Evolutionary conservation across 768 basidiomycete genomes (phyloP).

Genomic region (Kwoniella heveanensis): DNA sequence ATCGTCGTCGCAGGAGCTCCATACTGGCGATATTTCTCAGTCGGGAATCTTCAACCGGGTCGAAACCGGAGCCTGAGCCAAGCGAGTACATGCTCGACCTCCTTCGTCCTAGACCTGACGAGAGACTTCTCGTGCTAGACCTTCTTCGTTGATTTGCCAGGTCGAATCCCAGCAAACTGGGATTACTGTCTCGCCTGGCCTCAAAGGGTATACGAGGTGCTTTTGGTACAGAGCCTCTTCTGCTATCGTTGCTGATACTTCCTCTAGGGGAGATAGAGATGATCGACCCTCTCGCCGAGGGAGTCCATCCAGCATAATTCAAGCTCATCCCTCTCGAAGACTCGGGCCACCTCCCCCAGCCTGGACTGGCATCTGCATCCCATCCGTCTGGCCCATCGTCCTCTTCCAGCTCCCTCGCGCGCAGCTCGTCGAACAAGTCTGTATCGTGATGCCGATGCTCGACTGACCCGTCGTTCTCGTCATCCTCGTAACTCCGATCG

Average conservation of each 20-base stretch:
- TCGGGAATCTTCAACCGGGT: conserved; percentile 40
- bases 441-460: conserved; percentile 33
- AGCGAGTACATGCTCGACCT: conserved; percentile 29
- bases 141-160: conserved; percentile 25
- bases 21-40: conserved; percentile 41
- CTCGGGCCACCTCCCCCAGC: conserved; percentile 36
- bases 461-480: conserved; percentile 13
- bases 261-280: conserved; percentile 48
- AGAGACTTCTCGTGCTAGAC: conserved; percentile 22
- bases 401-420: conserved; percentile 14
- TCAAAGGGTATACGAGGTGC: conserved; percentile 10
- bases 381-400: conserved; percentile 6
- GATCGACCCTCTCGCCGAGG: conserved; percentile 38
- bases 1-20: conserved; percentile 36
- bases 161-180: conserved; percentile 43
- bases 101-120: conserved; percentile 17
- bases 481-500: conserved; percentile 17
- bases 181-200: conserved; percentile 33
- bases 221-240: conserved; percentile 15
- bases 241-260: conserved; percentile 19
- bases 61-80: conserved; percentile 21
- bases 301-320: conserved; percentile 26
- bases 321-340: conserved; percentile 2
- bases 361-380: conserved; percentile 7
- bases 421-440: conserved; percentile 38